Evolutionary conservation across 2,329 filamentous ascomycete genomes (phyloP).

Genomic region (Claviceps paspali): DNA sequence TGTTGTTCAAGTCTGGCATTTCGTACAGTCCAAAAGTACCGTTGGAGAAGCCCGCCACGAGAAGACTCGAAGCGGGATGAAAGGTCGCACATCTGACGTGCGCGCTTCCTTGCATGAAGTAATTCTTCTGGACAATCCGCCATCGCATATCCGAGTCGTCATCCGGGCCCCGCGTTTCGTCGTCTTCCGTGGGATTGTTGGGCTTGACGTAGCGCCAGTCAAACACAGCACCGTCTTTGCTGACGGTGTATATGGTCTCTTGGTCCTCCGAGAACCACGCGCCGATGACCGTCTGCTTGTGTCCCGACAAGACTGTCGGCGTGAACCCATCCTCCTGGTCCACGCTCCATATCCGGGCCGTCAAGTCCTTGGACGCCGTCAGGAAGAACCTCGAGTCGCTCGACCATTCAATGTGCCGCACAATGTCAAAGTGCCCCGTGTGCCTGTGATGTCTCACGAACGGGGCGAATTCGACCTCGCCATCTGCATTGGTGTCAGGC

Average conservation of each 20-base stretch:
- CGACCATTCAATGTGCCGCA: constrained; percentile 86
- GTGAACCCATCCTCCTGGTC: constrained; percentile 75
- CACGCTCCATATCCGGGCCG: constrained; percentile 87
- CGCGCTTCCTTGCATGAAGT: constrained; percentile 82
- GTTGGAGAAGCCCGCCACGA: constrained; percentile 94
- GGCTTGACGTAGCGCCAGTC: constrained; percentile 71
- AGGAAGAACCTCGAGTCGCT: constrained; percentile 92
- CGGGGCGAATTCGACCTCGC: constrained; percentile 85
- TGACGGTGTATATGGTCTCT: constrained; percentile 90
- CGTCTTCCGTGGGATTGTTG: constrained; percentile 40
- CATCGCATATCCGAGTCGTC: constrained; percentile 58
- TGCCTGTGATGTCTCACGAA: constrained; percentile 82
- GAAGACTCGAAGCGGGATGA: constrained; percentile 70
- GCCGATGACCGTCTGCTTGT: constrained; percentile 78
- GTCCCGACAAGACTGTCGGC: constrained; percentile 78
- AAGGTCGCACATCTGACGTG: constrained; percentile 83
- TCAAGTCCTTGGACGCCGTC: constrained; percentile 81
- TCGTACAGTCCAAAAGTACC: constrained; percentile 91
- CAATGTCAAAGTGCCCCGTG: constrained; percentile 74
- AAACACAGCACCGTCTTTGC: constrained; percentile 93
- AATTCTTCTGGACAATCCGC: constrained; percentile 83
- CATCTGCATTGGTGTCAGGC: constrained; percentile 61
- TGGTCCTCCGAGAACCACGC: constrained; percentile 96
- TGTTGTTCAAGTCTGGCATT: constrained; percentile 87
- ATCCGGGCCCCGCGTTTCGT: constrained; percentile 43